A percentile compares a stretch with the other conserved stretches of the same genome.
phyloP scores from a whole-genome alignment of 1,284 basidiomycete species.

The Boletus sp. region DNA sequence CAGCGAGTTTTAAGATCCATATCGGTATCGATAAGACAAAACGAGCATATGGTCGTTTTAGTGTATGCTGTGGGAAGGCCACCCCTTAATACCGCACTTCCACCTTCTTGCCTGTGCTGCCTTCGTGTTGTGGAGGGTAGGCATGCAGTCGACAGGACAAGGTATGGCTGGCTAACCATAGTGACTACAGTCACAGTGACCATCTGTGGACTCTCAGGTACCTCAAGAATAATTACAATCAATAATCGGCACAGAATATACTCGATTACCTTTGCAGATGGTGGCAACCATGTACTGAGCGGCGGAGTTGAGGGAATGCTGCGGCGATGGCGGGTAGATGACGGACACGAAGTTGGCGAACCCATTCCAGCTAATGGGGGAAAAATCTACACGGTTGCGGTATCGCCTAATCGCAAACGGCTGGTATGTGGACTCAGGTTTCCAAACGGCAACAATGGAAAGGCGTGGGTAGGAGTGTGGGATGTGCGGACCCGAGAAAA shows the following conservation, averaged over 20 bases:
- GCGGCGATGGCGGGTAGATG: constrained; percentile 3
- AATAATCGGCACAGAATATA: not conserved
- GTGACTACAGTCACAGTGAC: no score
- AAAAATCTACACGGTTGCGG: not conserved
- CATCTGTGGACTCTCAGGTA: not conserved
- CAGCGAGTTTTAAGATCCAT: no score
- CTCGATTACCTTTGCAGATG: not conserved
- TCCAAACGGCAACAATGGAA: not conserved
- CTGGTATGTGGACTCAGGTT: constrained; percentile 5
- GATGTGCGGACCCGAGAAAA: not conserved
- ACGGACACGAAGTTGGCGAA: not conserved
- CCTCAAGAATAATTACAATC: not conserved
- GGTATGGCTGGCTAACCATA: not conserved
- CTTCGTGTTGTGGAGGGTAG: not conserved
- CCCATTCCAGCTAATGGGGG: not conserved
- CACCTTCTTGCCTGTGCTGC: no score
- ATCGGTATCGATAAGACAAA: not conserved
- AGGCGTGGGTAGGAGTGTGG: not conserved
- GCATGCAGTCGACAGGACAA: not conserved
- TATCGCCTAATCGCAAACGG: constrained; percentile 12
- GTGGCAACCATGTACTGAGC: not conserved
- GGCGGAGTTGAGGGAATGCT: not conserved
- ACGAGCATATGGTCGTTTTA: not conserved
- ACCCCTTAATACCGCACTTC: not conserved
- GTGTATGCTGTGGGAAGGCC: not conserved